These are phyloP conservation scores for Bromus sterilis DNA, from an alignment of 176 grass and related monocot species.

Conservation along the genomic window DNA sequence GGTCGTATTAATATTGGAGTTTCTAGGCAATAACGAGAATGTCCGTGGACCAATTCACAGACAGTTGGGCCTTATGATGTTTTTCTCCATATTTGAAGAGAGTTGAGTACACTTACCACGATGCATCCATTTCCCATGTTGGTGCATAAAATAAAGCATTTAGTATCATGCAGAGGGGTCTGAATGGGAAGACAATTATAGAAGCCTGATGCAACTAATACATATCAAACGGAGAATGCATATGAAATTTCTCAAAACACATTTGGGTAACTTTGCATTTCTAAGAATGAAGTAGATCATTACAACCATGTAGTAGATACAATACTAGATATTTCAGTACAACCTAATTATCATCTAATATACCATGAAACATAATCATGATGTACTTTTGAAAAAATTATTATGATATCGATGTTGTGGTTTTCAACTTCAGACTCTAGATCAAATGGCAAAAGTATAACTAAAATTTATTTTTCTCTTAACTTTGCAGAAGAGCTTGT, in stretches of 20 bases:
- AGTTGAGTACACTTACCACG: not conserved
- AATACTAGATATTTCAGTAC: not conserved
- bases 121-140: not conserved
- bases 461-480: not conserved
- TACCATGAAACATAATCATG: not conserved
- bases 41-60: not conserved
- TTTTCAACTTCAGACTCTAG: not conserved
- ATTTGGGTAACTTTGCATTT: not conserved
- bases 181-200: not conserved
- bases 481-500: slow-evolving; percentile 41
- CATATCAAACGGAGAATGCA: not conserved
- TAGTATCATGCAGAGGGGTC: not conserved
- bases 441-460: not conserved
- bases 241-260: not conserved
- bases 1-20: slow-evolving; percentile 36
- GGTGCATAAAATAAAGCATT: not conserved
- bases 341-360: not conserved
- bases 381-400: not conserved
- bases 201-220: not conserved
- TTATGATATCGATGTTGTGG: not conserved
- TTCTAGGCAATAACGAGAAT: slow-evolving; percentile 25
- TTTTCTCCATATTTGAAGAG: slow-evolving; percentile 15
- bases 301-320: not conserved
- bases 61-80: not conserved
- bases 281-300: not conserved